Evolutionary conservation across 169 alveolate genomes (phyloP), one percentile per base, ranked within the genome.

Genomic region (Plasmodium malariae): DNA sequence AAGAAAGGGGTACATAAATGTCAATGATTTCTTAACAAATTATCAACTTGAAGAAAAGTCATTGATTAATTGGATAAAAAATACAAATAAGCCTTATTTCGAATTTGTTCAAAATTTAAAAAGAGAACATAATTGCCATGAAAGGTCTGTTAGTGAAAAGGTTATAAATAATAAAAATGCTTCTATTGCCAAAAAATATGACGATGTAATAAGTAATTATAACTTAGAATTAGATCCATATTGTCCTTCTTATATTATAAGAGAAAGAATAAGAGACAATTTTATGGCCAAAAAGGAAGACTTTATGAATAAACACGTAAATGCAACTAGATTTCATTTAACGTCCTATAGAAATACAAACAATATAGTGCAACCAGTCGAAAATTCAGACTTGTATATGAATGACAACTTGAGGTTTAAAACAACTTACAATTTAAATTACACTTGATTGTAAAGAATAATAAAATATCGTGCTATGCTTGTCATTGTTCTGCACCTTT

Each of bases 51-150:
- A 83, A 70, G 91, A 83, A 28, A 83, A 83, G 43, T 83, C 91
- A 9, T 67, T 83, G 91, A 37, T 67, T 32, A 67, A 48, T 36
- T 83, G 91, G 91, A 83, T 83, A 30, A 83, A 83, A 83, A 83
- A 83, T 65, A 83, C 91, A n/a, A 83, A 83, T 45, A 83, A 83
- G 17, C 91, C 91, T 17, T 83, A 83, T 83, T 83, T 83, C 24
- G 91, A 83, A 32, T 83, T 83, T 57, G 60, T 83, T 49, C n/a
- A 67, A 67, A 51, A 83, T 60, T 45, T 83, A 43, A 68, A 83
- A 43, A 36, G 60, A 43, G 65, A 65, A 60, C n/a, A n/a, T n/a
- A 54, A 32, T 43, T 24, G 54, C 32, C 43, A 49, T 2, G 57
- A 30, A 54, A 67, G 91, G 26, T 57, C 85, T 59, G 21, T 40